These are phyloP conservation scores for Acer campestre DNA, from an alignment of 345 rosid genomes.

Conservation along the genomic window DNA sequence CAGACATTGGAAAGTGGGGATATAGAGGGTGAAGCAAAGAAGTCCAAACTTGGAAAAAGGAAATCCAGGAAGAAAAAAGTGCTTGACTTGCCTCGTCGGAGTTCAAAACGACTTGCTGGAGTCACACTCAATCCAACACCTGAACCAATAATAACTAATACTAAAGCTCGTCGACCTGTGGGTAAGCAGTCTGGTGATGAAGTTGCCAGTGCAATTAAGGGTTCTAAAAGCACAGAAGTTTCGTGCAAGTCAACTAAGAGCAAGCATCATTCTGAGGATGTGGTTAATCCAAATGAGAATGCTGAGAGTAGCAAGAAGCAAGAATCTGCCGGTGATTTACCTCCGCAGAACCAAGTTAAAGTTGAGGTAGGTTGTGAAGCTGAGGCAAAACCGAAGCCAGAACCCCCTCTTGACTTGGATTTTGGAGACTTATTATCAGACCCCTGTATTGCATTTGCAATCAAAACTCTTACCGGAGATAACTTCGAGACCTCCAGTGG, in stretches of 20 bases:
- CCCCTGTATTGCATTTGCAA: slow-evolving; percentile 98
- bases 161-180: slow-evolving; percentile 42
- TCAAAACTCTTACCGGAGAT: slow-evolving; percentile 80
- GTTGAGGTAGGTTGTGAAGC: slow-evolving; percentile 19
- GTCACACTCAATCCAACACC: slow-evolving; percentile 65
- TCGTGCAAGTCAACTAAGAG: slow-evolving; percentile 16
- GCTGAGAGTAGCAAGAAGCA: slow-evolving; percentile 18
- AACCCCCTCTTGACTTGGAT: slow-evolving; percentile 43
- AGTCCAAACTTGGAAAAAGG: slow-evolving; percentile 12
- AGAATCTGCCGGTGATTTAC: slow-evolving; percentile 17
- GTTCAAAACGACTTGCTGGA: slow-evolving; percentile 94
- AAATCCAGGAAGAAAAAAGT: slow-evolving; percentile 43
- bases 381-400: slow-evolving; percentile 36
- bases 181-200: slow-evolving; percentile 34
- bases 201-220: slow-evolving; percentile 25
- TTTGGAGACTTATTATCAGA: slow-evolving; percentile 80
- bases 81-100: slow-evolving; percentile 51
- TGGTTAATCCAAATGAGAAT: slow-evolving; percentile 17
- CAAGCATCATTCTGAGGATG: slow-evolving; percentile 25
- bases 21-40: slow-evolving; percentile 30
- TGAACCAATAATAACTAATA: slow-evolving; percentile 45
- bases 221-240: slow-evolving; percentile 21
- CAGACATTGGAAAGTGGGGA: slow-evolving; percentile 28
- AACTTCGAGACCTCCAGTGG: slow-evolving; percentile 43
- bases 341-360: slow-evolving; percentile 8